A percentile compares a stretch with the other conserved stretches of the same genome.
These are phyloP conservation scores for Aspergillus conjunctus DNA, from an alignment of 495 filamentous ascomycete genomes.

Conservation along the genomic window DNA sequence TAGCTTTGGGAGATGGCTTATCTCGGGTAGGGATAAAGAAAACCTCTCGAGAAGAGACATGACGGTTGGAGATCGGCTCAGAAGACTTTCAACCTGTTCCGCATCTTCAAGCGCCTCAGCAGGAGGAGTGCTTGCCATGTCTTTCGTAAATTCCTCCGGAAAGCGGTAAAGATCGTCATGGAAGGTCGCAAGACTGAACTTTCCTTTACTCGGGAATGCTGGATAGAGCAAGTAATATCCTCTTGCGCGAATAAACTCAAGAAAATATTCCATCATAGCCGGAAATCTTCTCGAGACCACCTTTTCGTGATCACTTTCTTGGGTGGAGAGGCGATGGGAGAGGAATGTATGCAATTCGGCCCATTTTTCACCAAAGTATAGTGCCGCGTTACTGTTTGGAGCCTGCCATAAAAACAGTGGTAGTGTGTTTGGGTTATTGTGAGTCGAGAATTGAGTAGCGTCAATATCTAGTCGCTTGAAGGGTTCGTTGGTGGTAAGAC, in stretches of 20 bases:
- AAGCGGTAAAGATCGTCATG: constrained; percentile 71
- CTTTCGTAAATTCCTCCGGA: constrained; percentile 62
- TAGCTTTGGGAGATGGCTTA: constrained; percentile 37
- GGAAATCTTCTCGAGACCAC: constrained; percentile 64
- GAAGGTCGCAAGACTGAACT: constrained; percentile 59
- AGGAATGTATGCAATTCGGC: constrained; percentile 76
- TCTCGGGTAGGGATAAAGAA: constrained; percentile 35
- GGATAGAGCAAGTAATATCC: constrained; percentile 80
- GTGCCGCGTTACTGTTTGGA: constrained; percentile 74
- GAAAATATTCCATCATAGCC: constrained; percentile 74
- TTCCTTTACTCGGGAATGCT: constrained; percentile 46
- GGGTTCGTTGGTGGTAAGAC: constrained; percentile 55
- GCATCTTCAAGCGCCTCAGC: constrained; percentile 12
- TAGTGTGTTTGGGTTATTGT: constrained; percentile 28
- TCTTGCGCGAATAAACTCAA: constrained; percentile 68
- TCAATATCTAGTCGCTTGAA: constrained; percentile 53
- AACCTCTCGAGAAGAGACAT: constrained; percentile 40
- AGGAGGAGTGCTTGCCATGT: constrained; percentile 6
- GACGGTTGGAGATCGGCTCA: constrained; percentile 29
- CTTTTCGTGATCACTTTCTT: constrained; percentile 46
- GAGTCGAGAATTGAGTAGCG: neutral
- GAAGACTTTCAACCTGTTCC: constrained; percentile 24
- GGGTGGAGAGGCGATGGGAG: constrained; percentile 54
- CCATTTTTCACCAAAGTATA: constrained; percentile 86
- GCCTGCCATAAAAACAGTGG: constrained; percentile 79